Evolutionary conservation across 1,284 basidiomycete species (phyloP).

Genomic region (Ceratobasidium sp.): DNA sequence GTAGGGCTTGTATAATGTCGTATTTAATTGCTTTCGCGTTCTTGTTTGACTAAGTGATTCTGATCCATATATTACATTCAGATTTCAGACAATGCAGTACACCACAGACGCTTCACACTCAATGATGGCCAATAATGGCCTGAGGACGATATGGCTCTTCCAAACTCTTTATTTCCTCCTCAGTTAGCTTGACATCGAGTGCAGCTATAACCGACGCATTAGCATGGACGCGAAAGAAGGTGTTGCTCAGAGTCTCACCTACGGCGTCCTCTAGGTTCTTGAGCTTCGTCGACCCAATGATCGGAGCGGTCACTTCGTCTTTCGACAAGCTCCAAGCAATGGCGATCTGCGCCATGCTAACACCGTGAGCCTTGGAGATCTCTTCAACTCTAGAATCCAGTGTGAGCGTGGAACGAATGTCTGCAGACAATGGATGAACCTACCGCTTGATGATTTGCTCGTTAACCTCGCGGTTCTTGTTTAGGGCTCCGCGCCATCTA

Average conservation of each 20-base stretch:
- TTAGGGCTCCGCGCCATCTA: neutral
- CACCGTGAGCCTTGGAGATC: slow-evolving; percentile 42
- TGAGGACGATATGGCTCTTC: slow-evolving; percentile 53
- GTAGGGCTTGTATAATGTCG: slow-evolving; percentile 7
- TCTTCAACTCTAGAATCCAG: slow-evolving; percentile 42
- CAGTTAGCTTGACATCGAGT: slow-evolving; percentile 51
- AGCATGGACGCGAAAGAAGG: neutral
- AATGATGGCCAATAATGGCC: slow-evolving; percentile 48
- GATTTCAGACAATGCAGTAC: neutral
- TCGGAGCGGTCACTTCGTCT: slow-evolving; percentile 61
- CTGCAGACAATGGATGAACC: neutral
- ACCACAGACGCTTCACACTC: neutral
- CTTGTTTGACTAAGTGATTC: neutral
- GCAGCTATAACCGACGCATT: slow-evolving; percentile 41
- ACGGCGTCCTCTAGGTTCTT: slow-evolving; percentile 63
- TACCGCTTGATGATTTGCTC: slow-evolving; percentile 31
- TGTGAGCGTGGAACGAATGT: neutral
- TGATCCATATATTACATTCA: neutral
- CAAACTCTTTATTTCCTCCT: slow-evolving; percentile 55
- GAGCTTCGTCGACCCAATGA: slow-evolving; percentile 65
- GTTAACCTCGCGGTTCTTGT: slow-evolving; percentile 19
- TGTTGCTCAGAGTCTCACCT: slow-evolving; percentile 2
- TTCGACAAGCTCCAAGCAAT: slow-evolving; percentile 48
- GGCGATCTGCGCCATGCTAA: slow-evolving; percentile 49
- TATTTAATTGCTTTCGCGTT: neutral